Evolutionary conservation across 2,329 filamentous ascomycete species (phyloP).

Genomic region (Fusarium brachygibbosum): DNA sequence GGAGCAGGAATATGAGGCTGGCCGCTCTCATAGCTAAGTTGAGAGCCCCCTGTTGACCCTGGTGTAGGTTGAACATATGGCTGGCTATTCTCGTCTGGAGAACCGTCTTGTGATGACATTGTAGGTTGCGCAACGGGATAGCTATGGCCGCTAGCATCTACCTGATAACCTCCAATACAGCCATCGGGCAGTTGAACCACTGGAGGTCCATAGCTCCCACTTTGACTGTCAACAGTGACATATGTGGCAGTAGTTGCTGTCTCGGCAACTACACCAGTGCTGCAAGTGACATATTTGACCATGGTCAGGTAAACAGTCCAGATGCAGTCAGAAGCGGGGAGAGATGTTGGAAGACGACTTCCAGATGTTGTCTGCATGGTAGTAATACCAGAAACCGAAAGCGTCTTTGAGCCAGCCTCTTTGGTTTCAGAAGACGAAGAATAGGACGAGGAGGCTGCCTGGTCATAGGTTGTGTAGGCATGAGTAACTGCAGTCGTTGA

Average conservation of each 20-base stretch:
- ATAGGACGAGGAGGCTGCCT: rapidly evolving
- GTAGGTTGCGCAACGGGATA: background rate
- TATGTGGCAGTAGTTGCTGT: background rate
- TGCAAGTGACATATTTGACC: conserved; percentile 1
- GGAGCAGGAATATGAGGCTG: background rate
- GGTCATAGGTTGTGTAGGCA: background rate
- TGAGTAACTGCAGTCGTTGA: background rate
- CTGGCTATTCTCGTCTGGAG: background rate
- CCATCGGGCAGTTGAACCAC: background rate
- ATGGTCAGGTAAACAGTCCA: background rate
- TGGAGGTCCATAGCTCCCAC: background rate
- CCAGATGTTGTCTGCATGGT: background rate
- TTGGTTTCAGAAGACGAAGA: too few species aligned
- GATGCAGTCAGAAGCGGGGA: background rate
- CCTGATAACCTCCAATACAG: background rate
- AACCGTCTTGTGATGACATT: background rate
- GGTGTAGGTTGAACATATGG: background rate
- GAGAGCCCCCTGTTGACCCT: background rate
- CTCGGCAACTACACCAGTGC: background rate
- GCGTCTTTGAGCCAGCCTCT: background rate
- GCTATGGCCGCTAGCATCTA: background rate
- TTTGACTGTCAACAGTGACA: background rate
- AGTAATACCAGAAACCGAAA: background rate
- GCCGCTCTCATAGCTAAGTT: background rate
- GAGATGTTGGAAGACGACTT: background rate